These are phyloP conservation scores for Paramecium octaurelia DNA, from an alignment of 73 alveolate genomes.

Conservation along the genomic window DNA sequence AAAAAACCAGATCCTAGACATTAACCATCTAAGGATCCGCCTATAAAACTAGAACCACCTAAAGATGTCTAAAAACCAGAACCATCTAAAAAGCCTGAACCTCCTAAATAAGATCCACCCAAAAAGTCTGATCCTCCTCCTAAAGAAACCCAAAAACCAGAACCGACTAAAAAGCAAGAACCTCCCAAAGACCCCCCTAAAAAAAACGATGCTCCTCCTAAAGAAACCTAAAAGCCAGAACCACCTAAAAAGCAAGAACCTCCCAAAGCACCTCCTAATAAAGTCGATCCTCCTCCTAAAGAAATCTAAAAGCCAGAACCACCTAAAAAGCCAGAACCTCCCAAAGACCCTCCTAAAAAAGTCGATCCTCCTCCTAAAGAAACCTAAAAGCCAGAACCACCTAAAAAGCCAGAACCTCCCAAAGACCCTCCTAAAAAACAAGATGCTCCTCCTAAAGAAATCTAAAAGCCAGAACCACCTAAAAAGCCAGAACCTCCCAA, in stretches of 20 bases:
- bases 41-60: not conserved
- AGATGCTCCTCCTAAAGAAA: not conserved
- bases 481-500: not conserved
- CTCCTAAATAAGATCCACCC: not conserved
- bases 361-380: not conserved
- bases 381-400: not conserved
- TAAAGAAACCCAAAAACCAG: not conserved
- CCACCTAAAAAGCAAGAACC: not conserved
- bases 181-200: not conserved
- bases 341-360: not conserved
- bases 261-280: too few relatives aligned
- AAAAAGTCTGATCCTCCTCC: not conserved
- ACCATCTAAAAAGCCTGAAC: not conserved
- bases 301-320: not conserved
- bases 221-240: too few relatives aligned
- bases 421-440: not conserved
- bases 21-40: not conserved
- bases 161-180: not conserved
- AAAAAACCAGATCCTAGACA: not conserved
- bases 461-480: not conserved
- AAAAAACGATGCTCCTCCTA: not conserved
- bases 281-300: not conserved
- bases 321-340: not conserved
- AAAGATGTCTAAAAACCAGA: not conserved
- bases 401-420: not conserved